Evolutionary conservation across 768 basidiomycete species (phyloP).

Genomic region (Fibroporia radiculosa): DNA sequence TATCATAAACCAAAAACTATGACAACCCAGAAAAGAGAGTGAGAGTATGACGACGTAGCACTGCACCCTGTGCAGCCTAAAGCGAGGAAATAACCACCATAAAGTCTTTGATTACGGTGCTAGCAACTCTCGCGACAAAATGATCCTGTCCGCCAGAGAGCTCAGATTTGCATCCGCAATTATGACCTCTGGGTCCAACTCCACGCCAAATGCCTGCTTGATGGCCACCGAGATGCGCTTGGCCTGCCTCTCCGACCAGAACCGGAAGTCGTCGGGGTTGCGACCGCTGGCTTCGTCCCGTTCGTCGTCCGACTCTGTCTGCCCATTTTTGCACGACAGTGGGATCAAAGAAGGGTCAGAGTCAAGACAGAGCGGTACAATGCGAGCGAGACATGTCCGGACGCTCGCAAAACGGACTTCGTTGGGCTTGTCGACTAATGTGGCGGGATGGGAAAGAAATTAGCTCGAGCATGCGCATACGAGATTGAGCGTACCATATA

Average conservation of each 20-base stretch:
- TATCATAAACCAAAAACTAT: not conserved
- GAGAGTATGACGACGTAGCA: no score
- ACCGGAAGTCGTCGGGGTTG: slow-evolving; percentile 89
- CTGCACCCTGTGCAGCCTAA: no score
- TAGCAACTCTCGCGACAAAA: slow-evolving; percentile 47
- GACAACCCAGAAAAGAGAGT: no score
- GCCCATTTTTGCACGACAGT: slow-evolving; percentile 42
- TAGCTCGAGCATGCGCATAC: not conserved
- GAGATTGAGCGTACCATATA: slow-evolving; percentile 60
- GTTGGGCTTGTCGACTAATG: slow-evolving; percentile 60
- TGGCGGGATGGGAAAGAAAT: not conserved
- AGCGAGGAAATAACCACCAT: not conserved
- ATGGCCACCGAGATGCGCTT: slow-evolving; percentile 78
- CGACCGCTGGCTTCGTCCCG: slow-evolving; percentile 30
- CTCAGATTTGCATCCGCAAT: slow-evolving; percentile 90
- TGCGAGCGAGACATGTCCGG: slow-evolving; percentile 56
- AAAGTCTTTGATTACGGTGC: slow-evolving; percentile 16
- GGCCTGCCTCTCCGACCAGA: slow-evolving; percentile 90
- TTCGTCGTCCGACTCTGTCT: slow-evolving; percentile 9
- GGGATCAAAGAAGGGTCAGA: slow-evolving; percentile 80
- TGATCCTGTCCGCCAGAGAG: slow-evolving; percentile 75
- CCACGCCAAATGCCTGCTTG: slow-evolving; percentile 78
- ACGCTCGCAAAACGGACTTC: slow-evolving; percentile 59
- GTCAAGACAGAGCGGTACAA: slow-evolving; percentile 84
- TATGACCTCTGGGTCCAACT: slow-evolving; percentile 84